Conservation (phyloP, 106 monocot species). For the Allium cepa region DNA sequence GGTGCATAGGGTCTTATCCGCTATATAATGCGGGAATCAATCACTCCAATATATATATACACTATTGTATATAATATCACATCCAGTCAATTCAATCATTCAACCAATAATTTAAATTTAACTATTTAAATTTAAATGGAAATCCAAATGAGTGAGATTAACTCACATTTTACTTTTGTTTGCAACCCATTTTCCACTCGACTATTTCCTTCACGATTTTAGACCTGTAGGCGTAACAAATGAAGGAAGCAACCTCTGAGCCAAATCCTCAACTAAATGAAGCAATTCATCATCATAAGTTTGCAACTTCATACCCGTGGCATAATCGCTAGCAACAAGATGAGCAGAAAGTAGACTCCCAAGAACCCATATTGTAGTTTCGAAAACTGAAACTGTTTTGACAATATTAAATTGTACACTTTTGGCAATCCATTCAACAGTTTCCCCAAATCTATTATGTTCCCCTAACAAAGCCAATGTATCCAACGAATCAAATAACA, state of each 20-base stretch:
- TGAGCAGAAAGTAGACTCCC: conserved; percentile 96
- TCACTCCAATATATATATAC: too few species aligned
- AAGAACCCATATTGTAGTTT: conserved; percentile 92
- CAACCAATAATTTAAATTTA: too few species aligned
- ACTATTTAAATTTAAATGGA: too few species aligned
- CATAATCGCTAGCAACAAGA: conserved; percentile 96
- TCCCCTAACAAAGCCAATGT: conserved; percentile 94
- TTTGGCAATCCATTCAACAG: conserved; percentile 82
- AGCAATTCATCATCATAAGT: conserved; percentile 77
- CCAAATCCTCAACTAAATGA: conserved; percentile 86
- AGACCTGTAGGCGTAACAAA: conserved; percentile 99
- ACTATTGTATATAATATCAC: too few species aligned
- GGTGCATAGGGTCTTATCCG: too few species aligned
- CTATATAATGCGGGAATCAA: too few species aligned
- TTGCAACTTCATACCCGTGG: conserved; percentile 87
- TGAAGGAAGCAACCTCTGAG: conserved; percentile 81
- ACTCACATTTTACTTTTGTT: too few species aligned
- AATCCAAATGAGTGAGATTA: too few species aligned
- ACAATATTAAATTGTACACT: conserved; percentile 91
- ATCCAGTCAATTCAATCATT: too few species aligned
- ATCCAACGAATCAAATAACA: conserved; percentile 95
- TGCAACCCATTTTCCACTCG: too few species aligned
- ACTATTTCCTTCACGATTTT: too few species aligned
- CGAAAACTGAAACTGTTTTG: conserved; percentile 96
- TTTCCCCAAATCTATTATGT: conserved; percentile 52